Base-by-base conservation (phyloP, 495 filamentous ascomycete genomes). In the Thermochaetoides thermophila region DNA sequence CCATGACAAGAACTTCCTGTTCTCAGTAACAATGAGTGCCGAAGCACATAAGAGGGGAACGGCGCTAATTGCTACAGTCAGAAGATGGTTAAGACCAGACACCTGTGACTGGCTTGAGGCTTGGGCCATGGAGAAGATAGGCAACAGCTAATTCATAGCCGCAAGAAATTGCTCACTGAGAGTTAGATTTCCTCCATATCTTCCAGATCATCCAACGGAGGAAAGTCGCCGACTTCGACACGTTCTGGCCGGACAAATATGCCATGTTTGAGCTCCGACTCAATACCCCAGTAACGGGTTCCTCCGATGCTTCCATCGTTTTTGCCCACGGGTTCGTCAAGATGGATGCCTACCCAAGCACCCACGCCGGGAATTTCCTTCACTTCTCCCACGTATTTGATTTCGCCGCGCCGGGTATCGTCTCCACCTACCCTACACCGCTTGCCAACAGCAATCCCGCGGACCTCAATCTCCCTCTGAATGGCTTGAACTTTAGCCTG, bases 241-340 rank as follows among this genome's bases (percentile, higher is more conserved):
- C 84, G 70, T 43, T 94, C 89, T 19, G 89, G 81, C 50, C 85
- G 70, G 7, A 95, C 83, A 52, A 94, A 93, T 17, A 82, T 76
- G 10, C 86, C 86, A 32, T 66, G 69, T 51, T 89, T 87, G 32
- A 68, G 44, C 14, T 49, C 40, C n/a, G 62, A 64, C 19, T 63
- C 61, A n/a, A 61, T 56, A 12, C 67, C 67, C 60, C 91, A 95
- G 57, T 89, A 91, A 29, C 74, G 63, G 37, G 69, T 73, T 17
- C 78, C 80, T n/a, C 65, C 67, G 26, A 91, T 67, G 44, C 76
- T 81, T 12, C 85, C 85, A 51, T 95, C 83, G 44, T 95, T 95
- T 62, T 81, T 89, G 19, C 85, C 85, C 21, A 74, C 74, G 4
- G 84, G 84, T 55, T 93, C 84, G 50, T 93, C 84, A 27, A 91